Evolutionary conservation across 2,329 filamentous ascomycete genomes (phyloP).

Genomic region (Byssothecium circinans): DNA sequence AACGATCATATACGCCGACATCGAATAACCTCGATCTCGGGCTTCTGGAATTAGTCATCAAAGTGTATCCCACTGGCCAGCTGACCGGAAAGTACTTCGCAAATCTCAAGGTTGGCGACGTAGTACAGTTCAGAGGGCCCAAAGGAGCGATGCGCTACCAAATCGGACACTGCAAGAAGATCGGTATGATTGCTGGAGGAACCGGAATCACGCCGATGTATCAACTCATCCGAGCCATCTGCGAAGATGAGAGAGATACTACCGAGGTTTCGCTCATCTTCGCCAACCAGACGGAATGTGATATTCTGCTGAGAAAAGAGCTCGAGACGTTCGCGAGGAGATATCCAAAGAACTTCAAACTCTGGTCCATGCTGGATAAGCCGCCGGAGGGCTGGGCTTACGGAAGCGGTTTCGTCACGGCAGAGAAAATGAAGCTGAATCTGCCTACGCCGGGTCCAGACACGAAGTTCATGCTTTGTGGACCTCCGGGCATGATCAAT

Average conservation of each 20-base stretch:
- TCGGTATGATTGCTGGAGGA: constrained; percentile 97
- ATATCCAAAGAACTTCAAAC: constrained; percentile 75
- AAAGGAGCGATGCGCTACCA: constrained; percentile 98
- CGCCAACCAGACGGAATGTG: constrained; percentile 89
- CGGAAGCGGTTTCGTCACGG: constrained; percentile 90
- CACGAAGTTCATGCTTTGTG: constrained; percentile 92
- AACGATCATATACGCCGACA: constrained; percentile 47
- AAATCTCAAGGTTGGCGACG: constrained; percentile 72
- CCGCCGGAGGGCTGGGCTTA: constrained; percentile 89
- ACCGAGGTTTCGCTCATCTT: constrained; percentile 95
- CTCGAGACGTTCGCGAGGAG: constrained; percentile 76
- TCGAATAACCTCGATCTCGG: constrained; percentile 60
- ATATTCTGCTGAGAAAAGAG: constrained; percentile 92
- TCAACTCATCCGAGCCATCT: constrained; percentile 90
- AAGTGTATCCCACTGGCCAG: constrained; percentile 96
- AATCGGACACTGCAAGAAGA: constrained; percentile 93
- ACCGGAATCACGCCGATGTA: constrained; percentile 99
- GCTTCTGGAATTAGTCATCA: constrained; percentile 95
- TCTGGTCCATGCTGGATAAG: constrained; percentile 97
- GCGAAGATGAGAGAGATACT: constrained; percentile 71
- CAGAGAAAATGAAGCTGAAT: constrained; percentile 89
- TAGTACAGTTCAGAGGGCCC: constrained; percentile 87
- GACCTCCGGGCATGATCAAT: constrained; percentile 93
- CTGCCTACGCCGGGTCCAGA: constrained; percentile 82
- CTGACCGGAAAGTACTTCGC: constrained; percentile 88